Base-by-base conservation (phyloP, 164 flowering plant species). In the Chimonanthus salicifolius region DNA sequence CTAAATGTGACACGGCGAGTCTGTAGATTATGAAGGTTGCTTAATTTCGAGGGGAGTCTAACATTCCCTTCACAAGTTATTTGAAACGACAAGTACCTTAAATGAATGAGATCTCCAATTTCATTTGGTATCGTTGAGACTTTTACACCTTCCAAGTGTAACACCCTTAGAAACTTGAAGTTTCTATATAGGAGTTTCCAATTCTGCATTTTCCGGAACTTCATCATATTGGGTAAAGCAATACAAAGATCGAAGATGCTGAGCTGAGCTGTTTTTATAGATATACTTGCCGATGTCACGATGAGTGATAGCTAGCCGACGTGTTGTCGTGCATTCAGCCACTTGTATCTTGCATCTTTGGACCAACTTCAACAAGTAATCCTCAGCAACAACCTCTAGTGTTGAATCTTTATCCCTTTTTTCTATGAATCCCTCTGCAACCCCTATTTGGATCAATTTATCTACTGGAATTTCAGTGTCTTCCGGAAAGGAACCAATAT, bases 271-370 rank as follows among this genome's bases (percentile, higher is more conserved):
- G 66, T 66, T 45, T 45, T 4, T 9, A 45, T 48, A 66, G 15
- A 66, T n/a, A 44, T 15, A 44, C 69, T 66, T 45, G 13, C 69
- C 47, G 3, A 45, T 44, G 18, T 13, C 18, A 66, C 4, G 18
- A 66, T 66, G 49, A 63, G 66, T 7, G 6, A 66, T 13, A 11
- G 18, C 11, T 9, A 43, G 69, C 11, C 69, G 69, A 66, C 48
- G 69, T 1, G 54, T n/a, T 66, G 16, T 4, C 13, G 7, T 13
- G 44, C 18, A 9, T 20, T 43, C 18, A 15, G 80, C 84, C 3
- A 76, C 84, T 72, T 87, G 88, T 58, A 87, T 65, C 75, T 84
- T 68, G 74, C 84, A 84, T 18, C 90, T 75, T 64, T 84, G 79
- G 18, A 82, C 80, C 49, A 87, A 67, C 33, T 81, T 85, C 3